Evolutionary conservation across 306 rosid genomes (phyloP), one percentile per base, ranked within the genome.

Genomic region (Canavalia gladiata): DNA sequence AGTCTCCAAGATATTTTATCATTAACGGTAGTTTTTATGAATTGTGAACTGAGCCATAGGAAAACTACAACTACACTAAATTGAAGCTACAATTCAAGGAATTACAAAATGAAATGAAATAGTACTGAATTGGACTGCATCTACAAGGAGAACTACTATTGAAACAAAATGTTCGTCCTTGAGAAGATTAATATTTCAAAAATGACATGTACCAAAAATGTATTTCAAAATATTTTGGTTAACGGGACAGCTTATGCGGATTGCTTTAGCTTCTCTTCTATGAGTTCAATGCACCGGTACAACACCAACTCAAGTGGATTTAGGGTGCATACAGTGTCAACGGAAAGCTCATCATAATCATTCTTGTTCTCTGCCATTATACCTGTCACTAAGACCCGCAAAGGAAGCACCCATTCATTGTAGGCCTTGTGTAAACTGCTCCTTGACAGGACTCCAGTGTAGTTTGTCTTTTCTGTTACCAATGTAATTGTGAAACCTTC

Each of bases 271-370:
- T 90, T 86, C 77, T 90, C 94, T 87, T 96, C 98, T 29, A 89
- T 87, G 47, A 96, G 97, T 87, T 96, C 94, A 72, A 96, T 90
- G 82, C 99, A 93, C 3, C 92, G 93, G 81, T 92, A 93, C 75
- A 93, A 68, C 78, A 92, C 99, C 18, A 96, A 80, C 75, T 96
- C 98, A 6, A 96, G 65, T 12, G 99, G 99, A 85, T 93, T 93
- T 18, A 96, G 39, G 55, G 83, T 76, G 82, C 97, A 93, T 13
- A 75, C 58, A 18, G 84, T 75, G 25, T 90, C 97, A 60, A 84
- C 66, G 1, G 91, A 56, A 77, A 87, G 55, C 59, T 81, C 80
- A 68, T 87, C 87, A 55, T 77, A 74, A 63, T 87, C 90, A 65
- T 55, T 18, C 25, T 18, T 68, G 81, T 57, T 87, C 82, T 77